Base-by-base conservation (phyloP, 805 yeast genomes). In the Danielozyma ontarioensis region DNA sequence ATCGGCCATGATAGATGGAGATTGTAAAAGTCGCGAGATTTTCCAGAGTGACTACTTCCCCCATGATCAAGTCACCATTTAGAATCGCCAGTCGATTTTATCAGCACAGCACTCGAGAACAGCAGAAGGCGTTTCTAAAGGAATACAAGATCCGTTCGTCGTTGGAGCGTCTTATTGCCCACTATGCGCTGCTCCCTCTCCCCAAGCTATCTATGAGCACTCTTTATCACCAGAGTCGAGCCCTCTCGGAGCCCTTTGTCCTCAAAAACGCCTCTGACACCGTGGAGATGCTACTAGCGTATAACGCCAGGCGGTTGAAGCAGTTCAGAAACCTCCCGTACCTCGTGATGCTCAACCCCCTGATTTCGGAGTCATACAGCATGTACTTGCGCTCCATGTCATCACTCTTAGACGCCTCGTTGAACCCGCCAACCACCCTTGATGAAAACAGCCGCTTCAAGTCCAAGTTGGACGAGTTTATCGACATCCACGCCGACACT, bases 331-430 rank as follows among this genome's bases (percentile, higher is more conserved):
- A 72, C 28, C 62, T 90, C 34, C 96, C 96, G 0, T 90, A 87
- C 54, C 72, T 89, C 45, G 87, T 82, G 29, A 81, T 88, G 35
- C 59, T 90, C 40, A 90, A 90, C 53, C 97, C 97, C 4, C 78
- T 85, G 48, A 80, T 90, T 32, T 82, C 90, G 8, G 76, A 76
- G 45, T 80, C 84, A 15, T 86, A 87, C 62, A 70, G 76, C 46
- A 59, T 80, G 30, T 90, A 90, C 60, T 62, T 86, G 41, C 68
- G 76, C 36, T 80, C 95, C 2, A 72, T 87, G 63, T 60, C 59
- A 13, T 49, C 53, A 18, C 49, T 61, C 32, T 46, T 62, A 31
- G 48, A 49, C 4, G 65, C 65, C 8, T 53, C 63, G 19, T 41
- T 66, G 15, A 49, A 53, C 12, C 51, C 55, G 6, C 75, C 75